Conservation (phyloP, 192 early-diverging fungal species). For the Oehlia diaphana region DNA sequence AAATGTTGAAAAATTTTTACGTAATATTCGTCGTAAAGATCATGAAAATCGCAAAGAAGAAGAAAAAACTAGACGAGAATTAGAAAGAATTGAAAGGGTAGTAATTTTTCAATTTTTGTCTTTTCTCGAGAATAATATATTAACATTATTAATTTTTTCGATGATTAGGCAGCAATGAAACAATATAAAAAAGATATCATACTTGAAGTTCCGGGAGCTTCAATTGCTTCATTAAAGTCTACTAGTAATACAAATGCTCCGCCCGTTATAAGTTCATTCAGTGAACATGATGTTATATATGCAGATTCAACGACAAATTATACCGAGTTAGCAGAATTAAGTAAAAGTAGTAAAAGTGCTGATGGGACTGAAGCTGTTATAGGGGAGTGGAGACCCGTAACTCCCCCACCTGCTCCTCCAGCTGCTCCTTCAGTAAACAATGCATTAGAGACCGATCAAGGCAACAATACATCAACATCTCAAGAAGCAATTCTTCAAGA, state of each 20-base stretch:
- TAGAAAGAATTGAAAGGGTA: conserved; percentile 68
- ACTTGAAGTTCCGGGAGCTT: conserved; percentile 34
- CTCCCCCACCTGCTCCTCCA: conserved; percentile 33
- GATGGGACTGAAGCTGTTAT: conserved; percentile 19
- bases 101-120: not conserved
- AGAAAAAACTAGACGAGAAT: conserved; percentile 58
- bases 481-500: conserved; percentile 24
- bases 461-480: conserved; percentile 1
- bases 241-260: not conserved
- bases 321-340: not conserved
- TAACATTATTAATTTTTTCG: not conserved
- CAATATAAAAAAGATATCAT: conserved; percentile 43
- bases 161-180: conserved; percentile 41
- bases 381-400: conserved; percentile 44
- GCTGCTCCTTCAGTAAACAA: not conserved
- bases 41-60: conserved; percentile 54
- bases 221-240: not conserved
- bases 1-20: conserved; percentile 75
- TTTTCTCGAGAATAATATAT: not conserved
- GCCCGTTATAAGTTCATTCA: not conserved
- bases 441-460: not conserved
- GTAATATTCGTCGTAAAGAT: conserved; percentile 59
- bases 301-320: not conserved
- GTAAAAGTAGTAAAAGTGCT: not conserved
- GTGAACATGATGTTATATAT: not conserved